These are phyloP conservation scores for Apiotrichum sp. DNA, from an alignment of 1,284 basidiomycete genomes.

Conservation along the genomic window DNA sequence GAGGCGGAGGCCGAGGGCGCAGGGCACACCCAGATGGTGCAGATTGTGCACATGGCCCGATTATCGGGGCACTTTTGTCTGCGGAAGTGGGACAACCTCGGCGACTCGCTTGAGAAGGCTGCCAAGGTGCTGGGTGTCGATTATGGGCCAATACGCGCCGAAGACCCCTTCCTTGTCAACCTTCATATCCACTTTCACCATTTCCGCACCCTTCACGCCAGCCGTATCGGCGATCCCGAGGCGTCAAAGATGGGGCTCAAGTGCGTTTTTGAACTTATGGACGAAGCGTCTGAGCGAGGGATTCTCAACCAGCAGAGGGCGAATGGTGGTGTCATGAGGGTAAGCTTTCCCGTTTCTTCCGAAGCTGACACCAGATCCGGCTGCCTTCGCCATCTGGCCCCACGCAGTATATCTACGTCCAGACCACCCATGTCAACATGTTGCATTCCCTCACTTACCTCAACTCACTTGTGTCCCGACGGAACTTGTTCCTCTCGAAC, in stretches of 20 bases:
- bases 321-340: constrained; percentile 25
- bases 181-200: constrained; percentile 26
- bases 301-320: constrained; percentile 15
- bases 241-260: constrained; percentile 20
- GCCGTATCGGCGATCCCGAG: constrained; percentile 28
- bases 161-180: not conserved
- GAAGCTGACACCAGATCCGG: constrained; percentile 6
- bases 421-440: constrained; percentile 35
- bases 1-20: constrained; percentile 18
- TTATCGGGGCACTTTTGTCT: constrained; percentile 23
- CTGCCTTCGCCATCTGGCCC: not conserved
- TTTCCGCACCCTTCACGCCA: constrained; percentile 27
- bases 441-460: constrained; percentile 31
- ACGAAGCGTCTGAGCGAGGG: constrained; percentile 21
- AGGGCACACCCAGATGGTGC: constrained; percentile 22
- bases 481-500: constrained; percentile 22
- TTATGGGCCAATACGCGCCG: not conserved
- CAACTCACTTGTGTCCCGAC: constrained; percentile 23
- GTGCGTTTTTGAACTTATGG: constrained; percentile 29
- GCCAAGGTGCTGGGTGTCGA: constrained; percentile 5
- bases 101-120: constrained; percentile 15
- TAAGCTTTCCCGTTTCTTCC: constrained; percentile 7
- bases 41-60: constrained; percentile 23
- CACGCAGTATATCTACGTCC: constrained; percentile 20
- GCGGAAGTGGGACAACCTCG: constrained; percentile 33